Conservation (phyloP, 1,139 yeast species). For the Geotrichum reessii region DNA sequence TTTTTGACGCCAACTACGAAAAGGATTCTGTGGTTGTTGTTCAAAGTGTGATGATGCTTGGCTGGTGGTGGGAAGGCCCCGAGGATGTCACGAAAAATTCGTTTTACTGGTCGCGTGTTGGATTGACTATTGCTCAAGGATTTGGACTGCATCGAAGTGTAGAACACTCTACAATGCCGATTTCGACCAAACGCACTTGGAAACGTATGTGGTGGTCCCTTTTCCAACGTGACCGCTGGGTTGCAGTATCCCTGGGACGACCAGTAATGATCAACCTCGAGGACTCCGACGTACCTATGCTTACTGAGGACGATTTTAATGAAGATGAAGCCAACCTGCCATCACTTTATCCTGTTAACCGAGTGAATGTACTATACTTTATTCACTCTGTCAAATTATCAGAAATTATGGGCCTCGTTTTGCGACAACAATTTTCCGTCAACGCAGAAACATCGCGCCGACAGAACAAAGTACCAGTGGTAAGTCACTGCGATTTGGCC, state of each 20-base stretch:
- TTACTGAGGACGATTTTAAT: constrained; percentile 57
- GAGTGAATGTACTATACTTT: constrained; percentile 50
- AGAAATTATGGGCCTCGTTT: constrained; percentile 67
- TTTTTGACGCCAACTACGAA: constrained; percentile 70
- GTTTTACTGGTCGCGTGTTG: constrained; percentile 73
- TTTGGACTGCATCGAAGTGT: constrained; percentile 63
- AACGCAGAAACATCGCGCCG: constrained; percentile 54
- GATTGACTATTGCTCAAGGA: constrained; percentile 70
- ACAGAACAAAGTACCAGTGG: constrained; percentile 47
- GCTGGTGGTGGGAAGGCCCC: constrained; percentile 74
- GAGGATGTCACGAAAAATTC: constrained; percentile 71
- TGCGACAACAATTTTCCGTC: constrained; percentile 67
- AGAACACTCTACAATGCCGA: constrained; percentile 30
- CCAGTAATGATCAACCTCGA: constrained; percentile 65
- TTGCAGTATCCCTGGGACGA: constrained; percentile 73
- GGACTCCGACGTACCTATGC: constrained; percentile 75
- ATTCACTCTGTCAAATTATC: constrained; percentile 63
- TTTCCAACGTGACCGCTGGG: constrained; percentile 64
- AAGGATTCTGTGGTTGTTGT: constrained; percentile 61
- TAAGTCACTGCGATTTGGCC: constrained; percentile 69
- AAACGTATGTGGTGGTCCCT: constrained; percentile 78
- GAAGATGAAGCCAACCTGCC: constrained; percentile 50
- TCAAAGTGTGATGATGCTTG: constrained; percentile 61
- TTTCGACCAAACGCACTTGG: constrained; percentile 54
- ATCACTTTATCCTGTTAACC: constrained; percentile 44